phyloP scores from a whole-genome alignment of 225 moss, liverwort and hornwort genomes.

The Bryum argenteum region DNA sequence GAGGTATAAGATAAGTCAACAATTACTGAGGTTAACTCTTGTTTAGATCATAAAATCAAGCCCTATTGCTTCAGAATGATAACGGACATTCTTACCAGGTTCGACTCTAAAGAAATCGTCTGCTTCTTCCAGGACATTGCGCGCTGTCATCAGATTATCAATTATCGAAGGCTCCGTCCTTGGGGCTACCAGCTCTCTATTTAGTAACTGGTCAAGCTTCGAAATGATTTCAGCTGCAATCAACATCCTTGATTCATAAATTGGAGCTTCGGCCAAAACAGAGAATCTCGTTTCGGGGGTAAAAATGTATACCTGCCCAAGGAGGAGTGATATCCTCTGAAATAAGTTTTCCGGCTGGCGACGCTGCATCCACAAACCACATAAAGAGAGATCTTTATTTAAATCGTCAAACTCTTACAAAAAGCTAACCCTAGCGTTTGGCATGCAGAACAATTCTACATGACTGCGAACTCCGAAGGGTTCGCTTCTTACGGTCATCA shows the following conservation, averaged over 20 bases:
- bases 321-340: constrained; percentile 11
- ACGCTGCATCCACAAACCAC: constrained; percentile 28
- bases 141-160: neutral
- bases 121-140: neutral
- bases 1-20: neutral
- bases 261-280: neutral
- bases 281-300: neutral
- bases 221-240: constrained; percentile 33
- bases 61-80: neutral
- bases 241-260: constrained; percentile 21
- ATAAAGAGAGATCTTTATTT: neutral
- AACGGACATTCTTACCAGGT: constrained; percentile 9
- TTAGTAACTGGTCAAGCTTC: constrained; percentile 39
- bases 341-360: neutral
- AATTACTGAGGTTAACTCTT: neutral
- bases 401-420: neutral
- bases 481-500: constrained; percentile 14
- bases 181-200: neutral
- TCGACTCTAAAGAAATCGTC: constrained; percentile 2
- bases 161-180: neutral
- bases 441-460: neutral
- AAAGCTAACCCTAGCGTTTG: neutral
- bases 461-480: neutral
- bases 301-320: constrained; percentile 35
- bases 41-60: neutral